Conservation (phyloP, 768 basidiomycete genomes). For the Ramaria rubella region DNA sequence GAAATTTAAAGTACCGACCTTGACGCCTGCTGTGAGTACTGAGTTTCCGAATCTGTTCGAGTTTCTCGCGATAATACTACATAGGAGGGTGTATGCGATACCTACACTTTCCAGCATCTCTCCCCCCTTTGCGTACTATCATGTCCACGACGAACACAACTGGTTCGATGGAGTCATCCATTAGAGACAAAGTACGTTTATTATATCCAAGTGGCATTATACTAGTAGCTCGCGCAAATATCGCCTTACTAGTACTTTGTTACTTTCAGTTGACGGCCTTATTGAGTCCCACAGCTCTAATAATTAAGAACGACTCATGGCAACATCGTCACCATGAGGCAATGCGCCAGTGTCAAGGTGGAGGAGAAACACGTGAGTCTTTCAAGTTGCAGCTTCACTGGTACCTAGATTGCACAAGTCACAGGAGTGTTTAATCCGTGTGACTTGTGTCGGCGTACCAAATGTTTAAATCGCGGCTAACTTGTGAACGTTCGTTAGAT, state of each 20-base stretch:
- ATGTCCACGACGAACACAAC: not conserved
- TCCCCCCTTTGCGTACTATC: constrained; percentile 4
- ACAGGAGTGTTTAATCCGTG: not conserved
- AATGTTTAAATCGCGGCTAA: too few species aligned
- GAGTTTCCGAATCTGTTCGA: not conserved
- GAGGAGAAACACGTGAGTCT: constrained; percentile 78
- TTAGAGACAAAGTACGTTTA: constrained; percentile 31
- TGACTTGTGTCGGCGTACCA: too few species aligned
- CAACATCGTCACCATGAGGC: constrained; percentile 79
- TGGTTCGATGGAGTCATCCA: constrained; percentile 54
- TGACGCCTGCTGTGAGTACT: too few species aligned
- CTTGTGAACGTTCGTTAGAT: constrained; percentile 40
- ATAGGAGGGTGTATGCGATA: not conserved
- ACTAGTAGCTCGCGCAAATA: not conserved
- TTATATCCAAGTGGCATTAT: too few species aligned
- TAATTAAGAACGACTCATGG: constrained; percentile 76
- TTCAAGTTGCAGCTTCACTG: constrained; percentile 10
- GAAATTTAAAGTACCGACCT: too few species aligned
- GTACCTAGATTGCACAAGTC: not conserved
- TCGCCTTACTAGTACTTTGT: too few species aligned
- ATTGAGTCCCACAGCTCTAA: constrained; percentile 56
- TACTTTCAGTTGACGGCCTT: constrained; percentile 49
- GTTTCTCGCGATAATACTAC: not conserved
- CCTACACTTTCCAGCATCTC: not conserved
- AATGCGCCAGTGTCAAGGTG: constrained; percentile 65